Conservation (phyloP, 768 basidiomycete species). For the Mycena belliarum region DNA sequence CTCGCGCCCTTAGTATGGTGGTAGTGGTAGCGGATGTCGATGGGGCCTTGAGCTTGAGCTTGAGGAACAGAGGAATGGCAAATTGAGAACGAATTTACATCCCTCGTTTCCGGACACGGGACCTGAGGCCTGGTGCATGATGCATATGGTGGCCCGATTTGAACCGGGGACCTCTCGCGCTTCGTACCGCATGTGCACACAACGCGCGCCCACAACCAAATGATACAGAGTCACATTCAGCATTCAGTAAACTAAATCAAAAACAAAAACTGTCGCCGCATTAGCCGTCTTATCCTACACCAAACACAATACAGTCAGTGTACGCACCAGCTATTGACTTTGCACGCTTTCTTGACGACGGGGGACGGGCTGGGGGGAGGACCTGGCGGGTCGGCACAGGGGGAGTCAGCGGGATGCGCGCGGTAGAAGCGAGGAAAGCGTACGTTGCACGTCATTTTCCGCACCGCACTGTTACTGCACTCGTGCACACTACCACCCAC, state of each 20-base stretch:
- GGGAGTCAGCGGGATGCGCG: too few relatives aligned
- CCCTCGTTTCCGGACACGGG: too few relatives aligned
- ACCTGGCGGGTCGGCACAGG: slow-evolving; percentile 9
- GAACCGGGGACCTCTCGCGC: too few relatives aligned
- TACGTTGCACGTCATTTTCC: slow-evolving; percentile 9
- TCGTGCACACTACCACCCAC: slow-evolving; percentile 12
- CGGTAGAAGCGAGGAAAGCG: background rate
- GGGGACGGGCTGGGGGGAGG: slow-evolving; percentile 19
- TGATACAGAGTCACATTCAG: slow-evolving; percentile 20
- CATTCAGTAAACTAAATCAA: slow-evolving; percentile 6
- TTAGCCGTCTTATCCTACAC: background rate
- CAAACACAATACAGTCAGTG: background rate
- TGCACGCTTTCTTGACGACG: slow-evolving; percentile 45
- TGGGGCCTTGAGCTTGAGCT: too few relatives aligned
- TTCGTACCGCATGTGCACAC: too few relatives aligned
- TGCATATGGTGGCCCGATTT: too few relatives aligned
- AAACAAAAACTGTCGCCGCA: slow-evolving; percentile 3
- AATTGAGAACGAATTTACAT: too few relatives aligned
- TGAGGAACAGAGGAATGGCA: too few relatives aligned
- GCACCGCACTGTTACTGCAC: background rate
- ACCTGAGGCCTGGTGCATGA: too few relatives aligned
- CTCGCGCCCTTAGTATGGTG: too few relatives aligned
- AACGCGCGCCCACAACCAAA: too few relatives aligned
- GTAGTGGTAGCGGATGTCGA: too few relatives aligned
- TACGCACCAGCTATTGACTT: slow-evolving; percentile 36